Percentiles rank a stretch among this genome's conserved stretches.
Evolutionary conservation across 495 filamentous ascomycete genomes (phyloP).

Genomic region (Choiromyces venosus): DNA sequence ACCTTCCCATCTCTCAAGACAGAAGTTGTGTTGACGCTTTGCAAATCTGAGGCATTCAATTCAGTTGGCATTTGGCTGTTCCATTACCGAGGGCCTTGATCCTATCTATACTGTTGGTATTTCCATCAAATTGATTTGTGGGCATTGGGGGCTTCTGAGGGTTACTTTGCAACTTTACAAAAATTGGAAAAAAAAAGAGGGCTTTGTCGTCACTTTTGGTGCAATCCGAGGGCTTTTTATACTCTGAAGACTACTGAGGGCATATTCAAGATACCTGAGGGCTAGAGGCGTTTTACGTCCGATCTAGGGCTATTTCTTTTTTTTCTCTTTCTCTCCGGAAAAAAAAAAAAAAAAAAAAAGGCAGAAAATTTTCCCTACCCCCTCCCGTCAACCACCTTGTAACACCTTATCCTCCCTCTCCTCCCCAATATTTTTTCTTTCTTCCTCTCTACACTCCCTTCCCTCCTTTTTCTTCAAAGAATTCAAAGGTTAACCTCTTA

Average conservation of each 20-base stretch:
- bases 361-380: background rate
- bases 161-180: slow-evolving; percentile 22
- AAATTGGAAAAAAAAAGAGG: background rate
- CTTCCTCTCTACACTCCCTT: slow-evolving; percentile 23
- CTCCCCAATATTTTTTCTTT: slow-evolving; percentile 29
- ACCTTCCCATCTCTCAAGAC: slow-evolving; percentile 24
- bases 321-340: background rate
- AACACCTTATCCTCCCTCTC: background rate
- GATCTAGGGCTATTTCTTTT: slow-evolving; percentile 23
- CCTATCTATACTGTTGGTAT: slow-evolving; percentile 22
- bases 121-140: slow-evolving; percentile 27
- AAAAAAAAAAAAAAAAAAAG: background rate
- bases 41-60: slow-evolving; percentile 37
- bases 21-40: slow-evolving; percentile 38
- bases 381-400: background rate
- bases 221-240: slow-evolving; percentile 37
- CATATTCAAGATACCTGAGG: background rate
- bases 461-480: slow-evolving; percentile 19
- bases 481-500: slow-evolving; percentile 30
- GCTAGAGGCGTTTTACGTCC: slow-evolving; percentile 20
- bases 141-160: slow-evolving; percentile 40
- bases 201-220: background rate
- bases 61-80: slow-evolving; percentile 39
- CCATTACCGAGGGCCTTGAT: slow-evolving; percentile 37
- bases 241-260: slow-evolving; percentile 12